Evolutionary conservation across 2,329 filamentous ascomycete species (phyloP).

Genomic region (Diaporthe helianthi): DNA sequence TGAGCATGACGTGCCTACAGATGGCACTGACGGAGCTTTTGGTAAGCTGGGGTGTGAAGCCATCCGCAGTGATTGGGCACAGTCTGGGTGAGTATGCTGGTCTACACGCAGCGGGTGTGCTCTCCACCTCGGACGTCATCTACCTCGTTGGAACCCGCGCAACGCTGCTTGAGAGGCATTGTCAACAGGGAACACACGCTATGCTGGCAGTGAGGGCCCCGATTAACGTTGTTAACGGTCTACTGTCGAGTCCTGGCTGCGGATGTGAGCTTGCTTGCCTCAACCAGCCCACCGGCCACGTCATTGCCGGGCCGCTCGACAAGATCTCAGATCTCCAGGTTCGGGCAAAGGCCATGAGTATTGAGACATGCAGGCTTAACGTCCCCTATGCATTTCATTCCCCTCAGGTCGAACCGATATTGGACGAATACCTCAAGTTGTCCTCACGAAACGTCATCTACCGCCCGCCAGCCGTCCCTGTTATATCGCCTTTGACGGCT

Average conservation of each 20-base stretch:
- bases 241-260: slow-evolving; percentile 57
- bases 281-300: slow-evolving; percentile 77
- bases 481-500: slow-evolving; percentile 73
- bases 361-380: slow-evolving; percentile 53
- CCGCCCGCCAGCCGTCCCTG: slow-evolving; percentile 57
- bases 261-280: slow-evolving; percentile 70
- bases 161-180: slow-evolving; percentile 67
- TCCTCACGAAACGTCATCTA: slow-evolving; percentile 46
- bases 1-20: slow-evolving; percentile 60
- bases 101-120: slow-evolving; percentile 72
- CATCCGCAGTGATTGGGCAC: slow-evolving; percentile 56
- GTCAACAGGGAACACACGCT: slow-evolving; percentile 69
- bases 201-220: slow-evolving; percentile 58
- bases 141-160: slow-evolving; percentile 74
- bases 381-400: slow-evolving; percentile 63
- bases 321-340: slow-evolving; percentile 54
- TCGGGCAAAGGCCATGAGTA: slow-evolving; percentile 41
- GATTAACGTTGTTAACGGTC: neutral
- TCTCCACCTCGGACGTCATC: slow-evolving; percentile 74
- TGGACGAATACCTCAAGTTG: slow-evolving; percentile 62
- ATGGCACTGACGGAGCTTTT: slow-evolving; percentile 64
- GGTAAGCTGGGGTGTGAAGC: slow-evolving; percentile 61
- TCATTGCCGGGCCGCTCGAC: slow-evolving; percentile 59
- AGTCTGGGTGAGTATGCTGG: slow-evolving; percentile 75
- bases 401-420: slow-evolving; percentile 59